Conservation (phyloP, 352 stramenopile genomes). For the Ophiocytium majus region DNA sequence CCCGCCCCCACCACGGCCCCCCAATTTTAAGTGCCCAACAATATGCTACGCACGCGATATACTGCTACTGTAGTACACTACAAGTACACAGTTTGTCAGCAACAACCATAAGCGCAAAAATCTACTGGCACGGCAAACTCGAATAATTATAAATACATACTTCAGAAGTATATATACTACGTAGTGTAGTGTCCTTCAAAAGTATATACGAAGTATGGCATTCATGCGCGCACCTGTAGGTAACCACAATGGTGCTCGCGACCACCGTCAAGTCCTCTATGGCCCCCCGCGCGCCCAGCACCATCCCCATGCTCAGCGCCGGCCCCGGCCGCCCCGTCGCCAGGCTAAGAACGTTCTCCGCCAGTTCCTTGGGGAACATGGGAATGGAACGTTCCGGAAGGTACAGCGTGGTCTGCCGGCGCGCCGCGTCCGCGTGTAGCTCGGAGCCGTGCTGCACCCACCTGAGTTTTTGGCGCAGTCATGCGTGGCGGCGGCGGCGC, state of each 20-base stretch:
- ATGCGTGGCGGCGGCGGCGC: too few species aligned
- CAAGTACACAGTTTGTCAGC: too few species aligned
- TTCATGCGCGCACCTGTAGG: constrained; percentile 11
- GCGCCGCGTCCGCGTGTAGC: constrained; percentile 35
- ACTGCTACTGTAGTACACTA: too few species aligned
- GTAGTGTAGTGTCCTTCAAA: too few species aligned
- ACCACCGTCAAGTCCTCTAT: constrained; percentile 41
- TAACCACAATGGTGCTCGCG: constrained; percentile 36
- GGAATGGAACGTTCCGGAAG: constrained; percentile 34
- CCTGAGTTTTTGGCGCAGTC: too few species aligned
- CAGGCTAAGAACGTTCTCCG: constrained; percentile 26
- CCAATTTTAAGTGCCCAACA: too few species aligned
- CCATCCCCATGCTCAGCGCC: constrained; percentile 51
- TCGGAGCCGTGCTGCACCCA: constrained; percentile 37
- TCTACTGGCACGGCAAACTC: too few species aligned
- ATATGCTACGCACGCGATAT: too few species aligned
- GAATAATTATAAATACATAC: too few species aligned
- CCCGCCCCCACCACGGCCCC: constrained; percentile 37
- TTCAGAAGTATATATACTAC: too few species aligned
- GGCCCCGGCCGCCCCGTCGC: background rate
- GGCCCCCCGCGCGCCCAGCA: constrained; percentile 32
- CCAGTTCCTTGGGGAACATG: constrained; percentile 49
- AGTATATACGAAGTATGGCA: too few species aligned
- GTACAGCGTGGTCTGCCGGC: constrained; percentile 35
- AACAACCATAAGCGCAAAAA: too few species aligned